These are phyloP conservation scores for Macrophomina tecta DNA, from an alignment of 2,329 filamentous ascomycete species.

Conservation along the genomic window DNA sequence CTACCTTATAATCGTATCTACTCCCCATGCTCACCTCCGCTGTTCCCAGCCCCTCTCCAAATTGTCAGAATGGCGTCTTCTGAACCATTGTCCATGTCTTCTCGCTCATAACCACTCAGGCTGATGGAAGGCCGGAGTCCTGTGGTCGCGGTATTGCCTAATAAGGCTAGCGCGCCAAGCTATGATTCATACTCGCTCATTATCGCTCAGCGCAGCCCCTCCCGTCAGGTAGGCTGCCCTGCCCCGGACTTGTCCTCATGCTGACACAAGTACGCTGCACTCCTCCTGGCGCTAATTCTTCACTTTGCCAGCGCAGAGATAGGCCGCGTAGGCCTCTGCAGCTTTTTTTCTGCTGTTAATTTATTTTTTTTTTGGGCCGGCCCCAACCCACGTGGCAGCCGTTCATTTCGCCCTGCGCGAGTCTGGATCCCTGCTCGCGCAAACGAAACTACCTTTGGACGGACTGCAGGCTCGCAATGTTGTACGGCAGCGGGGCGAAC, in stretches of 20 bases:
- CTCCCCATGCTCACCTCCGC: background rate
- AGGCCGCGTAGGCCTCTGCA: too few species aligned
- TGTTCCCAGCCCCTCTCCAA: background rate
- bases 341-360: too few species aligned
- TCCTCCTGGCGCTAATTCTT: background rate
- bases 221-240: background rate
- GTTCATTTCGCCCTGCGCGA: background rate
- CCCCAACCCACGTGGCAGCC: background rate
- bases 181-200: constrained; percentile 14
- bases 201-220: background rate
- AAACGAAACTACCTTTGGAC: too few species aligned
- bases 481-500: background rate
- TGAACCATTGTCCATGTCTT: background rate
- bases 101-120: background rate
- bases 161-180: background rate
- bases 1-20: background rate
- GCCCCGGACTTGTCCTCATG: background rate
- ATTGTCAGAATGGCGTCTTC: constrained; percentile 1
- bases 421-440: too few species aligned
- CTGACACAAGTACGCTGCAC: background rate
- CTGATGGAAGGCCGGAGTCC: background rate
- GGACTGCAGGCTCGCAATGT: background rate
- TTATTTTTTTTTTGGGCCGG: background rate
- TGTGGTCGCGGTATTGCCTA: too few species aligned
- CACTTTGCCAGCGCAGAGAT: background rate